Evolutionary conservation across 768 basidiomycete genomes (phyloP), one percentile per base, ranked within the genome.

Genomic region (Gautieria morchelliformis): DNA sequence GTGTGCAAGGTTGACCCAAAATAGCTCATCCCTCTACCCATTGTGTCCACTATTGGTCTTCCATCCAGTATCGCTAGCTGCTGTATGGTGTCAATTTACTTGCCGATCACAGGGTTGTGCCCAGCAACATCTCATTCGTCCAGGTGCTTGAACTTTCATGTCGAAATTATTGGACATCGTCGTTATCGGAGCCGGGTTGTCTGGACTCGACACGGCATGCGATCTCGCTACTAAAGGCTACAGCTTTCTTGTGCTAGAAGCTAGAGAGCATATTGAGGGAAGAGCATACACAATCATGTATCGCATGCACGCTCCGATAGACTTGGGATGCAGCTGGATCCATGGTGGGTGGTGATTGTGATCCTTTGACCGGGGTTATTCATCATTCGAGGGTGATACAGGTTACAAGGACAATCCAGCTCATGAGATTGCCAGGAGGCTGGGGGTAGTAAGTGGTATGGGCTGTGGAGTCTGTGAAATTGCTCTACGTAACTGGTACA

Each of bases 181-280:
- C 53, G 46, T 63, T 27, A 41, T 61, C n/a, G 63, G 63, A 8
- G 59, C 60, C 4, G 61, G 61, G 4, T 55, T 60, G 54, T 30
- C 59, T 10, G 63, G 63, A 14, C 51, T 63, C 45, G 52, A 54
- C 6, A 59, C 59, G 19, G 60, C 63, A 37, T 47, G 57, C 20
- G 40, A 53, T 20, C 63, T 63, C 24, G 56, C 61, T 4, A 20
- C 33, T 41, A 33, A 48, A 6, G 63, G 63, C 35, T 32, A 45
- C 8, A 32, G 22, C 1, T 61, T 63, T 6, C 56, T 61, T 45
- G 53, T 65, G 5, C 53, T 65, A 19, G 62, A 62, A 41, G 61
- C 56, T 6, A 35, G 58, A 24, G 45, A 60, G 2, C 35, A 56
- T 6, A 46, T 57, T n/a, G 55, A 58, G 2, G 58, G 57, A 33